These are phyloP conservation scores for Ottelia alismoides DNA, from an alignment of 106 monocot genomes.

Conservation along the genomic window DNA sequence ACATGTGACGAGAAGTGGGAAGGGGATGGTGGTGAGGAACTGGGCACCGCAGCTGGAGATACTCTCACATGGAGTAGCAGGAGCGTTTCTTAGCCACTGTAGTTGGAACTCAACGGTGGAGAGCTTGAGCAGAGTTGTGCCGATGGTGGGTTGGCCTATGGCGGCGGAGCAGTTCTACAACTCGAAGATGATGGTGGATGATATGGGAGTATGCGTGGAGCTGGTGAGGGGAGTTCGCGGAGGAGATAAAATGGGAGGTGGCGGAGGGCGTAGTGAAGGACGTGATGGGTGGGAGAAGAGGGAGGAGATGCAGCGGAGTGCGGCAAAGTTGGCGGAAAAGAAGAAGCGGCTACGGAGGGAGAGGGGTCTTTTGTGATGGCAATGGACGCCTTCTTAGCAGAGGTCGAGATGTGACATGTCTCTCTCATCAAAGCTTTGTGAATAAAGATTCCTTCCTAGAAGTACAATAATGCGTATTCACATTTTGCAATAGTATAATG, in stretches of 20 bases:
- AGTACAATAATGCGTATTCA: too few species aligned
- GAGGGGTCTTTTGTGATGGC: too few species aligned
- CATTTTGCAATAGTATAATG: too few species aligned
- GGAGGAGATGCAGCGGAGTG: constrained; percentile 11
- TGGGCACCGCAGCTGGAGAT: constrained; percentile 24
- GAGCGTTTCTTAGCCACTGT: constrained; percentile 18
- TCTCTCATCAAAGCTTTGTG: too few species aligned
- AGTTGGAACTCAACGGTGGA: constrained; percentile 21
- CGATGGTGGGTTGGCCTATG: constrained; percentile 19
- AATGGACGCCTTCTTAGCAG: too few species aligned
- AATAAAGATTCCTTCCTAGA: too few species aligned
- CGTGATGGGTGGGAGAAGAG: constrained; percentile 13
- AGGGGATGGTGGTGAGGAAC: constrained; percentile 3
- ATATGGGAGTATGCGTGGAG: constrained; percentile 17
- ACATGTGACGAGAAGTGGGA: neutral
- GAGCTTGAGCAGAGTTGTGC: constrained; percentile 9
- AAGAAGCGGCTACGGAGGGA: too few species aligned
- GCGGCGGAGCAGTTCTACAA: constrained; percentile 20
- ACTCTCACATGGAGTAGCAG: constrained; percentile 3
- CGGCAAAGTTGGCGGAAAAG: too few species aligned
- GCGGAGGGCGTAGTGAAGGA: neutral
- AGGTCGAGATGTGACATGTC: too few species aligned
- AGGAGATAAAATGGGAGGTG: neutral
- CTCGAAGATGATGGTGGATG: constrained; percentile 13
- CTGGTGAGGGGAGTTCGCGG: constrained; percentile 6